phyloP scores from a whole-genome alignment of 2,329 filamentous ascomycete genomes.

The Penicillium sp. region DNA sequence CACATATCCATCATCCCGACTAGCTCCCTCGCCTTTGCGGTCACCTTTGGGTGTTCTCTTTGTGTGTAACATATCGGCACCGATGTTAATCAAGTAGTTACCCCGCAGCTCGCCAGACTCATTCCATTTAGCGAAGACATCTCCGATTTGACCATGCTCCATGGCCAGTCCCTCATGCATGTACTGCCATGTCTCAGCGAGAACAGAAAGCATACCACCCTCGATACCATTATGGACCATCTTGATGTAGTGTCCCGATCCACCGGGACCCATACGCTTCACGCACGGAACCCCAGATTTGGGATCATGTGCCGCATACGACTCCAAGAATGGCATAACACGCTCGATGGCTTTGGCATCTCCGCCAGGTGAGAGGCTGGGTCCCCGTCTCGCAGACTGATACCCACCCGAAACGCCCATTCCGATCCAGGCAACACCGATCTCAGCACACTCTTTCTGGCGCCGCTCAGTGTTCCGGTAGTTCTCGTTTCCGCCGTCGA shows the following conservation, averaged over 20 bases:
- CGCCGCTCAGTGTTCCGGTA: slow-evolving; percentile 63
- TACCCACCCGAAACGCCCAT: slow-evolving; percentile 69
- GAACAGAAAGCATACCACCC: slow-evolving; percentile 65
- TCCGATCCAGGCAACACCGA: slow-evolving; percentile 64
- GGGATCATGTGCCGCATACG: slow-evolving; percentile 61
- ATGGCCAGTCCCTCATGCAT: slow-evolving; percentile 60
- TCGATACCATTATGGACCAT: slow-evolving; percentile 76
- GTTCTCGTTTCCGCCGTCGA: slow-evolving; percentile 68
- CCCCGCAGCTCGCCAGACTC: slow-evolving; percentile 55
- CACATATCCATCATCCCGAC: slow-evolving; percentile 48
- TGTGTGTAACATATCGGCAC: slow-evolving; percentile 58
- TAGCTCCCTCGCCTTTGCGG: slow-evolving; percentile 32
- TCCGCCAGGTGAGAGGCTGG: slow-evolving; percentile 66
- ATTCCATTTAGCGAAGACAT: slow-evolving; percentile 62
- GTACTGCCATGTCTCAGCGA: slow-evolving; percentile 65
- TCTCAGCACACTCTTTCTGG: slow-evolving; percentile 55
- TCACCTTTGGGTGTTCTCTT: slow-evolving; percentile 45
- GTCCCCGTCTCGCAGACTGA: slow-evolving; percentile 63
- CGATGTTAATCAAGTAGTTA: slow-evolving; percentile 64
- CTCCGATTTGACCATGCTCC: slow-evolving; percentile 58
- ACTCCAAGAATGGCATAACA: slow-evolving; percentile 60
- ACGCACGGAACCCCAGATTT: slow-evolving; percentile 59
- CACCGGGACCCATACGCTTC: slow-evolving; percentile 58
- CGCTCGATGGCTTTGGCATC: slow-evolving; percentile 56
- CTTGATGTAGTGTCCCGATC: slow-evolving; percentile 69